Evolutionary conservation across 116 monocot species (phyloP).

Genomic region (Dioscorea cayenensis): DNA sequence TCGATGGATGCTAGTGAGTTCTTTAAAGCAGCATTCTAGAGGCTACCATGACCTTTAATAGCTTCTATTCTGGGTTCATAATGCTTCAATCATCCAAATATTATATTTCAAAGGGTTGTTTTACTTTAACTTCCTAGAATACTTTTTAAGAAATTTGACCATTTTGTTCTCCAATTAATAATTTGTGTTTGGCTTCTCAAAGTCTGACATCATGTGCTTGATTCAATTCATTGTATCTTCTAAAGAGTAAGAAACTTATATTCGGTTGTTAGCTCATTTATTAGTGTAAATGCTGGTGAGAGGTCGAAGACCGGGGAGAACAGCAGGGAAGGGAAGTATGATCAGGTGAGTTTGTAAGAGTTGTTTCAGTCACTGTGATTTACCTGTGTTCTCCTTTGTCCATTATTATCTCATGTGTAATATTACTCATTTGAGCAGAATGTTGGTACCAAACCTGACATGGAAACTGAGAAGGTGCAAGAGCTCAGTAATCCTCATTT

Average conservation of each 20-base stretch:
- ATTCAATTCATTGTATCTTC: not conserved
- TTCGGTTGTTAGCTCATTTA: not conserved
- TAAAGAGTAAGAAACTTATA: not conserved
- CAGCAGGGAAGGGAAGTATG: too few species aligned
- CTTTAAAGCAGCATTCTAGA: not conserved
- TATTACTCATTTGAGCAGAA: too few species aligned
- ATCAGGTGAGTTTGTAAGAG: too few species aligned
- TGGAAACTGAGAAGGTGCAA: too few species aligned
- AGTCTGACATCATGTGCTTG: too few species aligned
- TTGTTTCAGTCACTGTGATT: too few species aligned
- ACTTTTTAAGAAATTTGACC: not conserved
- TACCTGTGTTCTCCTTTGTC: too few species aligned
- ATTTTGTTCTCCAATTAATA: not conserved
- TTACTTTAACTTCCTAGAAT: not conserved
- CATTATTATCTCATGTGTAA: too few species aligned
- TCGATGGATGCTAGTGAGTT: constrained; percentile 41
- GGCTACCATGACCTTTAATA: not conserved
- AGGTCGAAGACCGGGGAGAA: too few species aligned
- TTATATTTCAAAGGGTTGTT: not conserved
- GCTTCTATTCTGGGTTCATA: not conserved
- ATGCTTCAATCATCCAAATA: not conserved
- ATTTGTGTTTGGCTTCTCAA: not conserved
- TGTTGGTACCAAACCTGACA: too few species aligned
- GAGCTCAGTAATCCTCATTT: too few species aligned
- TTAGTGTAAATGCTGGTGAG: too few species aligned